Evolutionary conservation across 805 yeast genomes (phyloP), one percentile per base, ranked within the genome.

Genomic region (Scheffersomyces ergatensis): DNA sequence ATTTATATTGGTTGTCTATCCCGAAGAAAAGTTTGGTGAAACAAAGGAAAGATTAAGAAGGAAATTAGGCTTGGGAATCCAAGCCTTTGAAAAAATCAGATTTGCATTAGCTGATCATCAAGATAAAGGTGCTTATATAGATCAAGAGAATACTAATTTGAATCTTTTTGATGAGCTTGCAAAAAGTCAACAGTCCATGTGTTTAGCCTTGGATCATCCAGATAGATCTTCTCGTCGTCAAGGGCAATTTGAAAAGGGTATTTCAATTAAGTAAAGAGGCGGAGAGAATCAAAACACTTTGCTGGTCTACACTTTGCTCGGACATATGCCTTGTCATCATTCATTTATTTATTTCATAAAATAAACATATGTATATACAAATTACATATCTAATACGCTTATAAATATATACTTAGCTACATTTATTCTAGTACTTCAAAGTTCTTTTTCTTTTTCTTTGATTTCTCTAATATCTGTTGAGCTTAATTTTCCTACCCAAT

Each of bases 161-260:
- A 67, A 74, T 4, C 63, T 89, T 14, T 84, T 68, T 56, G 82
- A 82, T 39, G 75, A 74, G 32, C 56, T 82, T 43, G 61, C 60
- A 2, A 56, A 54, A 27, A 48, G 55, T 14, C 58, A 67, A 14
- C 66, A 69, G 8, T 69, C 69, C 34, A 82, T 77, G 43, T 72
- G 70, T 24, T 65, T 93, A 38, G 95, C 90, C 20, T 68, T 93
- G 56, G 97, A 93, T 56, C 96, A 88, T 54, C 89, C 93, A 1
- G 97, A 89, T 57, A 77, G 93, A 54, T 69, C 81, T 32, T 75
- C 82, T n/a, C 63, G 60, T 36, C 63, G 67, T 20, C 54, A 55
- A 36, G 57, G 49, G 37, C 62, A 58, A 16, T 59, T 58, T 38
- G 76, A 70, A 38, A 69, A 66, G 49, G 75, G 75, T 15, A 70